These are phyloP conservation scores for Cutaneotrichosporon cavernicola DNA, from an alignment of 1,284 basidiomycete genomes.

Conservation along the genomic window DNA sequence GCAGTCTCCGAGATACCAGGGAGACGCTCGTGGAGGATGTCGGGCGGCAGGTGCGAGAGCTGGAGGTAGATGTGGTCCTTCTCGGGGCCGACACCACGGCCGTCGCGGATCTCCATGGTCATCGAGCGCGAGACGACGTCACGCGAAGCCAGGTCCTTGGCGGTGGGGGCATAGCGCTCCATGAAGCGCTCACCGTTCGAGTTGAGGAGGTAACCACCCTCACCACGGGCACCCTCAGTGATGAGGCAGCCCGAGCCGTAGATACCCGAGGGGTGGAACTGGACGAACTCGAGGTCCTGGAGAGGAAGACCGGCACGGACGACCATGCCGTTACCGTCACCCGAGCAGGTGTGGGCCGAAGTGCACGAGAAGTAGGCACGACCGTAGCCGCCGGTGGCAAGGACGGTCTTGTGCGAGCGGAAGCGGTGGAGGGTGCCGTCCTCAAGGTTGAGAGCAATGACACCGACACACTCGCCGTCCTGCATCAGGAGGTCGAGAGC, in stretches of 20 bases:
- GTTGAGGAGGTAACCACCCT: conserved; percentile 98
- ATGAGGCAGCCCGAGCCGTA: conserved; percentile 99
- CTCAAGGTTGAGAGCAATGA: conserved; percentile 98
- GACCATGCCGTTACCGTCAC: conserved; percentile 99
- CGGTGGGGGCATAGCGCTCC: conserved; percentile 99
- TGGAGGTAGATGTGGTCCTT: conserved; percentile 98
- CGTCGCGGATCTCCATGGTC: conserved; percentile 98
- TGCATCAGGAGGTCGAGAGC: conserved; percentile 98
- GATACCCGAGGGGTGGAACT: conserved; percentile 99
- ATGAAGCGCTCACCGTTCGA: conserved; percentile 99
- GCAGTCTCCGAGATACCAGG: conserved; percentile 99
- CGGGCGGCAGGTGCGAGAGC: conserved; percentile 93
- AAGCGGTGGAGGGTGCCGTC: conserved; percentile 99
- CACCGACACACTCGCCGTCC: conserved; percentile 98
- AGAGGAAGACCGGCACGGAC: conserved; percentile 92
- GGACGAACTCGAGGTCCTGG: conserved; percentile 98
- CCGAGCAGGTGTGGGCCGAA: conserved; percentile 97
- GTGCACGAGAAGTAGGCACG: conserved; percentile 99
- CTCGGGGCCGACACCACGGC: conserved; percentile 97
- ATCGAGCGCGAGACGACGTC: conserved; percentile 99
- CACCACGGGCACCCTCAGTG: conserved; percentile 96
- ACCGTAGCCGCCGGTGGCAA: conserved; percentile 98
- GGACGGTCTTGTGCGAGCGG: conserved; percentile 96
- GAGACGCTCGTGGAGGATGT: conserved; percentile 93
- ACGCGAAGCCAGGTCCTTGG: conserved; percentile 98